Evolutionary conservation across 2,329 filamentous ascomycete genomes (phyloP).

Genomic region (Claviceps sp.): DNA sequence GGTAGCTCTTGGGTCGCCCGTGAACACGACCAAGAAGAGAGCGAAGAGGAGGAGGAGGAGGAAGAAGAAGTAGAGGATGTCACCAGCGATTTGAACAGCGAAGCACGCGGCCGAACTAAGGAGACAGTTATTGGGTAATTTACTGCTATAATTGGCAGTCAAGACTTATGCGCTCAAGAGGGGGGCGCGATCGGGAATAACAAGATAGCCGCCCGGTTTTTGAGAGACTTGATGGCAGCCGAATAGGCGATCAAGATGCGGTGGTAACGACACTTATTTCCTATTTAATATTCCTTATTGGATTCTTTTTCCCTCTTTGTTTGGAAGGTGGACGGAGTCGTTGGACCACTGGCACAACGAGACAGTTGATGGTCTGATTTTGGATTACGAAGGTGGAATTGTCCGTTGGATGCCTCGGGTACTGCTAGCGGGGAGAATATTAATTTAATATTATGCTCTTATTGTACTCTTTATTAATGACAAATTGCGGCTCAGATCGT

Average conservation of each 20-base stretch:
- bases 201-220: not conserved
- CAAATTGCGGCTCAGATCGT: too few species aligned
- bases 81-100: constrained; percentile 39
- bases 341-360: constrained; percentile 9
- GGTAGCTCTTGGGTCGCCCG: constrained; percentile 77
- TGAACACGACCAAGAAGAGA: constrained; percentile 49
- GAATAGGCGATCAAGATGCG: not conserved
- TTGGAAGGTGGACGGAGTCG: not conserved
- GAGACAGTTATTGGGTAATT: constrained; percentile 34
- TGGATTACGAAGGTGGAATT: constrained; percentile 1
- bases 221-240: not conserved
- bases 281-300: not conserved
- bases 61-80: constrained; percentile 40
- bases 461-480: constrained; percentile 1
- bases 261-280: constrained; percentile 6
- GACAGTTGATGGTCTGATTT: constrained; percentile 14
- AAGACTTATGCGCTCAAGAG: not conserved
- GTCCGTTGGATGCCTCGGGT: constrained; percentile 10
- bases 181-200: not conserved
- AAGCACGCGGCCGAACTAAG: constrained; percentile 42
- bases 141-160: not conserved
- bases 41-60: constrained; percentile 48
- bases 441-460: constrained; percentile 13
- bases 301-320: not conserved
- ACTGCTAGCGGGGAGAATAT: constrained; percentile 4